These are phyloP conservation scores for Pueraria montana DNA, from an alignment of 306 rosid species.

Conservation along the genomic window DNA sequence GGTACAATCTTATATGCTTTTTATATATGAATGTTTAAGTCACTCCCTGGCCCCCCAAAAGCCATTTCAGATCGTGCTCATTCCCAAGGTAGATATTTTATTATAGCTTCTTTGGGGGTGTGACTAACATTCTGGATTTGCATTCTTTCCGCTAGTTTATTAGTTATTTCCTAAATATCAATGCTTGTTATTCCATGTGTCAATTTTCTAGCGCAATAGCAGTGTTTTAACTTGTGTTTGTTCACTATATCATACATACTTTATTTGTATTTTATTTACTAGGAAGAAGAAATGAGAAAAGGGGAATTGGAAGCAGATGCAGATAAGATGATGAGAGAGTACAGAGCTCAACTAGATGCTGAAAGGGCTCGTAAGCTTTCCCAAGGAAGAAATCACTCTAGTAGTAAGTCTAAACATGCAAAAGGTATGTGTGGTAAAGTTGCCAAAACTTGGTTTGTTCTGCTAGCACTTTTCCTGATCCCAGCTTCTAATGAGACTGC, in stretches of 20 bases:
- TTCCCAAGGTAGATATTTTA: background rate
- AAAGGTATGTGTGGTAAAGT: slow-evolving; percentile 66
- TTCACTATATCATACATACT: slow-evolving; percentile 22
- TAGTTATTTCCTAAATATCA: slow-evolving; percentile 31
- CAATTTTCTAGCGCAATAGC: slow-evolving; percentile 34
- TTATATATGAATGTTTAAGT: background rate
- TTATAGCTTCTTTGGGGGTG: slow-evolving; percentile 15
- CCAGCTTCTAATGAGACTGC: slow-evolving; percentile 43
- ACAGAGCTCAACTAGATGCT: slow-evolving; percentile 98
- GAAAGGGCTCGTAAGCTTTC: slow-evolving; percentile 94
- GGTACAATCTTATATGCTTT: slow-evolving; percentile 8
- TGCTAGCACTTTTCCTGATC: background rate
- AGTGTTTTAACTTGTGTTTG: slow-evolving; percentile 30
- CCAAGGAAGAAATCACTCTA: slow-evolving; percentile 88
- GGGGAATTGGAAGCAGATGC: slow-evolving; percentile 98
- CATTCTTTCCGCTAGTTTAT: slow-evolving; percentile 31
- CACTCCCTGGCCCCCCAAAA: background rate
- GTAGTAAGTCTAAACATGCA: slow-evolving; percentile 70
- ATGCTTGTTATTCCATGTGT: background rate
- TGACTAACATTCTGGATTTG: slow-evolving; percentile 22
- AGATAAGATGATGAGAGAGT: slow-evolving; percentile 95
- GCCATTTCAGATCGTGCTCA: background rate
- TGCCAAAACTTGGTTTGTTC: slow-evolving; percentile 14
- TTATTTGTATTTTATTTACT: slow-evolving; percentile 42
- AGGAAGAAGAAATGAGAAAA: slow-evolving; percentile 94